Conservation (phyloP, 2,329 filamentous ascomycete species). For the Fusarium sp. region DNA sequence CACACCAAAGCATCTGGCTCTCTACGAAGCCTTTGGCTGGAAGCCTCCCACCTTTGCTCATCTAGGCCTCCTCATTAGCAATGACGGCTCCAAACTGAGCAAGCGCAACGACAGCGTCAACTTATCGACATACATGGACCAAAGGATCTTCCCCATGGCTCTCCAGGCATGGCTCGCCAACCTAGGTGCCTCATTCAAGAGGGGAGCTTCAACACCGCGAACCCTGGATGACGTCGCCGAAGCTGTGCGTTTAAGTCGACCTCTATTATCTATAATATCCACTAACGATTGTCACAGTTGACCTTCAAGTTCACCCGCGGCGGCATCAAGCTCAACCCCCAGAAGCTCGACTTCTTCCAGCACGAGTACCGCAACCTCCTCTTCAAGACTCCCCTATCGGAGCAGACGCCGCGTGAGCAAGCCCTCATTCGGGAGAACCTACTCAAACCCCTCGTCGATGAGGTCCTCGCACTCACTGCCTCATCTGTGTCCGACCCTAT, state of each 20-base stretch:
- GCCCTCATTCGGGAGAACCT: constrained; percentile 33
- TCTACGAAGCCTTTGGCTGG: constrained; percentile 87
- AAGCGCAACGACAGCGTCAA: constrained; percentile 76
- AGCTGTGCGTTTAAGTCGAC: constrained; percentile 62
- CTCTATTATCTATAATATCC: background rate
- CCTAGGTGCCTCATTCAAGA: constrained; percentile 59
- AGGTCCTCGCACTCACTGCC: constrained; percentile 42
- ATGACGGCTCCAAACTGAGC: constrained; percentile 81
- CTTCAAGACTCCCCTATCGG: constrained; percentile 41
- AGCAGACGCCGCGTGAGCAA: constrained; percentile 38
- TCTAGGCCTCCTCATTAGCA: constrained; percentile 78
- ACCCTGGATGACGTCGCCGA: constrained; percentile 76
- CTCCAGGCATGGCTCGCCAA: constrained; percentile 86
- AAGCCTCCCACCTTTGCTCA: constrained; percentile 81
- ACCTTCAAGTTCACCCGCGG: constrained; percentile 90
- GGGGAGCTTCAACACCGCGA: constrained; percentile 46
- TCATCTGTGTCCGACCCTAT: constrained; percentile 1
- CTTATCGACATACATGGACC: constrained; percentile 63
- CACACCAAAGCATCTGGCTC: constrained; percentile 77
- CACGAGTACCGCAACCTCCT: constrained; percentile 67
- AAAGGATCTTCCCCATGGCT: constrained; percentile 61
- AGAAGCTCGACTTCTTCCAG: constrained; percentile 86
- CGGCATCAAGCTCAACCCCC: constrained; percentile 83
- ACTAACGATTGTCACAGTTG: constrained; percentile 66
- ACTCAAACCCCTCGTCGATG: constrained; percentile 41